These are phyloP conservation scores for Populus davidiana DNA, from an alignment of 345 rosid species.

Conservation along the genomic window DNA sequence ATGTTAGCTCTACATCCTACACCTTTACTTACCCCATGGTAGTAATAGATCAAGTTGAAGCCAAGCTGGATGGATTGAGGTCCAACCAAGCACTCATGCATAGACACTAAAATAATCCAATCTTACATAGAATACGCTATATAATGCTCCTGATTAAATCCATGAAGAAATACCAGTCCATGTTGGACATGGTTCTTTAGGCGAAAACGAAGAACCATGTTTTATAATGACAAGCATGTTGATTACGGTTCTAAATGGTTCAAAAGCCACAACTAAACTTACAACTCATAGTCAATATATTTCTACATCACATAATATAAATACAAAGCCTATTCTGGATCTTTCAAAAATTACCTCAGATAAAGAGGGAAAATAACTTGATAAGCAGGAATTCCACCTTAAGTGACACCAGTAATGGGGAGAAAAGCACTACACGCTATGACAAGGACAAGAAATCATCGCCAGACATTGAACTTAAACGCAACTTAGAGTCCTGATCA, in stretches of 20 bases:
- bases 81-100: neutral
- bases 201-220: neutral
- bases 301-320: neutral
- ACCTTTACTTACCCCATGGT: neutral
- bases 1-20: neutral
- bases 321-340: neutral
- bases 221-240: neutral
- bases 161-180: neutral
- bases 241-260: neutral
- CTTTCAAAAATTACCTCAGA: slow-evolving; percentile 6
- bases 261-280: neutral
- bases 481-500: slow-evolving; percentile 30
- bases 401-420: neutral
- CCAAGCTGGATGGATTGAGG: neutral
- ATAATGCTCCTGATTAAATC: neutral
- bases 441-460: slow-evolving; percentile 35
- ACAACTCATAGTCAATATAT: neutral
- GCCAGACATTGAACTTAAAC: slow-evolving; percentile 24
- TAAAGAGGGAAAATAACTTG: neutral
- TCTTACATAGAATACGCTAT: neutral
- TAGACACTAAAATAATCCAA: neutral
- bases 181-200: neutral
- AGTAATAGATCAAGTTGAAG: neutral
- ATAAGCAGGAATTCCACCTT: neutral
- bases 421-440: neutral